Conservation (phyloP, 75 land plant species). For the Isoetes taiwanensis region DNA sequence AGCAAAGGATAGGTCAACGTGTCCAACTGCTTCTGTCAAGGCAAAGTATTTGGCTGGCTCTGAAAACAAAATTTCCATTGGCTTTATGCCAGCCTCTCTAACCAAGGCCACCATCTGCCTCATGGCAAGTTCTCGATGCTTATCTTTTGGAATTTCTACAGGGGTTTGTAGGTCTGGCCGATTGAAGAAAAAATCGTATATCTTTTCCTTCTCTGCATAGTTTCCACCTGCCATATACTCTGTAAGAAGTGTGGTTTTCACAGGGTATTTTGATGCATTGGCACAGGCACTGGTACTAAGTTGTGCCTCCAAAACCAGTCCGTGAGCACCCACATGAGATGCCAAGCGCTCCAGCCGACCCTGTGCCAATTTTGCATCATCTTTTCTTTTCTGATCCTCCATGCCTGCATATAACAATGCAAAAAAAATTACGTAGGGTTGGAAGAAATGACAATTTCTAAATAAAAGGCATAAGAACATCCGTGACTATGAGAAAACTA, state of each 20-base stretch:
- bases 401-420: too few relatives aligned
- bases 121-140: conserved; percentile 75
- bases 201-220: conserved; percentile 7
- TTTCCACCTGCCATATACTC: conserved; percentile 37
- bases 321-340: conserved; percentile 23
- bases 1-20: conserved; percentile 73
- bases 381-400: too few relatives aligned
- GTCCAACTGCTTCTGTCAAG: conserved; percentile 63
- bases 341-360: conserved; percentile 25
- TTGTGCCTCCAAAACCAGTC: conserved; percentile 15
- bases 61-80: conserved; percentile 36
- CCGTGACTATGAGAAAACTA: too few relatives aligned
- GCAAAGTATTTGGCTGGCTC: conserved; percentile 75
- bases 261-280: conserved; percentile 25
- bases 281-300: conserved; percentile 20
- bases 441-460: too few relatives aligned
- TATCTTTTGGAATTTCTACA: conserved; percentile 54
- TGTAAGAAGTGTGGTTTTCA: conserved; percentile 22
- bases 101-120: conserved; percentile 67
- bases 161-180: conserved; percentile 79
- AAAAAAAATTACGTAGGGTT: too few relatives aligned
- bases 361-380: conserved; percentile 19
- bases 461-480: too few relatives aligned
- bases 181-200: conserved; percentile 41
- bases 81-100: conserved; percentile 63